Conservation (phyloP, 495 filamentous ascomycete genomes). For the Hyaloscypha variabilis region DNA sequence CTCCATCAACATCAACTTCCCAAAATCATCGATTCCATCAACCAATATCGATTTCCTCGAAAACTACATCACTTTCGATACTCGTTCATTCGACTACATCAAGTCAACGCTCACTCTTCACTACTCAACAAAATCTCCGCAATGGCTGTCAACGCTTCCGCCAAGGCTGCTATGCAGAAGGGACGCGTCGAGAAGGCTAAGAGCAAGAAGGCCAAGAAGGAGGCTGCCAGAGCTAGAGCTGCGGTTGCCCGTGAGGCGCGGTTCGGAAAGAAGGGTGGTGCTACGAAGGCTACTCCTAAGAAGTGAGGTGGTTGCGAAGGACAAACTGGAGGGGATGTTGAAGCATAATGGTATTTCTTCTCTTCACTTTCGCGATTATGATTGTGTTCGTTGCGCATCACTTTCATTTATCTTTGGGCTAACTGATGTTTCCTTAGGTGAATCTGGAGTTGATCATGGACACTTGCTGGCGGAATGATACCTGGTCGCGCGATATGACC, state of each 20-base stretch:
- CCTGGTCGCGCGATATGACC: background rate
- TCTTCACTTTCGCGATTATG: background rate
- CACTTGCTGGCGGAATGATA: background rate
- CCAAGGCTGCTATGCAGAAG: background rate
- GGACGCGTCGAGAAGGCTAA: background rate
- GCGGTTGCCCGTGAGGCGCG: background rate
- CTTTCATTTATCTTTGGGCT: background rate
- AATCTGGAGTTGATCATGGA: background rate
- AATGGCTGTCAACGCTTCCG: background rate
- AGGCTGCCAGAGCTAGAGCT: background rate
- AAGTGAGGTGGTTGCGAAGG: background rate
- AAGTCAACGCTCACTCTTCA: background rate
- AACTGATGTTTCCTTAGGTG: background rate
- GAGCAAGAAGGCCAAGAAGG: background rate
- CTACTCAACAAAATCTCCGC: background rate
- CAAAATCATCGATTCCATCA: constrained; percentile 1
- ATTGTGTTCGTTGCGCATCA: background rate
- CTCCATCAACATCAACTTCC: background rate
- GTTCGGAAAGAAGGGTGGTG: background rate
- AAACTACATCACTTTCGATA: background rate
- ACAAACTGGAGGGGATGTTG: background rate
- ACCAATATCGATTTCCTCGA: background rate
- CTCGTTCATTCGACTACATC: background rate
- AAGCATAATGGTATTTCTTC: background rate
- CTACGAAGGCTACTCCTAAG: background rate